phyloP scores from a whole-genome alignment of 2,329 filamentous ascomycete genomes.

The Pseudohalonectria lignicola region DNA sequence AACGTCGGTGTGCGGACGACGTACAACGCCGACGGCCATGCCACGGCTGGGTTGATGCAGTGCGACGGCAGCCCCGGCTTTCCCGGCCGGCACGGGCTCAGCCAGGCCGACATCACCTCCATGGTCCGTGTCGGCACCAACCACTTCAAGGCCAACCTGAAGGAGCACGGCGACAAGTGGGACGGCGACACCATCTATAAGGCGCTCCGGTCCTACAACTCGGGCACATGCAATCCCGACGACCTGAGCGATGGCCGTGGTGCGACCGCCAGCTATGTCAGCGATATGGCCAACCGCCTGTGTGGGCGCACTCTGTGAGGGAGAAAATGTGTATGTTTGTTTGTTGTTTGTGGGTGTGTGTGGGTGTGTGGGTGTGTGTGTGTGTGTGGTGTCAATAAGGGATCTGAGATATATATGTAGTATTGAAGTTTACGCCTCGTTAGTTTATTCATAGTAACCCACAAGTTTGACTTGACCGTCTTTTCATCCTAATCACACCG shows the following conservation, averaged over 20 bases:
- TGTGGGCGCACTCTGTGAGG: slow-evolving; percentile 13
- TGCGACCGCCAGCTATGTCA: slow-evolving; percentile 24
- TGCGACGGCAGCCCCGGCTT: slow-evolving; percentile 21
- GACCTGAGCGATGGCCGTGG: slow-evolving; percentile 23
- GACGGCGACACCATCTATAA: slow-evolving; percentile 22
- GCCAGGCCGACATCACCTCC: slow-evolving; percentile 20
- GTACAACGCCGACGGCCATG: slow-evolving; percentile 18
- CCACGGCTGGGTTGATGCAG: slow-evolving; percentile 28
- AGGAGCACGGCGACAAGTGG: slow-evolving; percentile 15
- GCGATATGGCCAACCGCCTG: slow-evolving; percentile 25
- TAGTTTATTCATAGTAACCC: too few relatives aligned
- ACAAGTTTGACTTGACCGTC: too few relatives aligned
- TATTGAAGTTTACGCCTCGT: too few relatives aligned
- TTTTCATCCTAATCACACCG: too few relatives aligned
- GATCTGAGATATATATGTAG: too few relatives aligned
- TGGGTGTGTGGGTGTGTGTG: too few relatives aligned
- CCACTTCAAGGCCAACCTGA: slow-evolving; percentile 15
- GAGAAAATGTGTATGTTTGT: too few relatives aligned
- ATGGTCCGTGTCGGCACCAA: slow-evolving; percentile 18
- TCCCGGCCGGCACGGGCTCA: slow-evolving; percentile 17
- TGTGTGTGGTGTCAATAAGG: too few relatives aligned
- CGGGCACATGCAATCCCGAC: slow-evolving; percentile 20
- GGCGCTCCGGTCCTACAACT: slow-evolving; percentile 27
- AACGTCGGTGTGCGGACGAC: slow-evolving; percentile 24
- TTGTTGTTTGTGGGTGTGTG: too few relatives aligned